These are phyloP conservation scores for Macrotyloma uniflorum DNA, from an alignment of 306 rosid genomes.

Conservation along the genomic window DNA sequence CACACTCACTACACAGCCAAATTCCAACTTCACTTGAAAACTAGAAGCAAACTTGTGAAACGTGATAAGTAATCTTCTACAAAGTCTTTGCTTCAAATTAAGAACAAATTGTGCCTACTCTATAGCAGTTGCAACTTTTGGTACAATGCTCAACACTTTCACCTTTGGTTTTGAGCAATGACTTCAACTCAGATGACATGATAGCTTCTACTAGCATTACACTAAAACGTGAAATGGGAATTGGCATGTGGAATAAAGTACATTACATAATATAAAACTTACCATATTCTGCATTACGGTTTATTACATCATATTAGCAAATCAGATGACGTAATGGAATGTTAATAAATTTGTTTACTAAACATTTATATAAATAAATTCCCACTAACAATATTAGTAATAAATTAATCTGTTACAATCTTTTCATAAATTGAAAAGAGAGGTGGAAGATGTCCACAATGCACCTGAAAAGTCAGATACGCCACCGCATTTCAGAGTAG, in stretches of 20 bases:
- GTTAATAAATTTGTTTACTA: background rate
- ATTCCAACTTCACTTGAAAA: background rate
- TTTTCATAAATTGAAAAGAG: background rate
- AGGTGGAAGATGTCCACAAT: background rate
- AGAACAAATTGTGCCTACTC: slow-evolving; percentile 32
- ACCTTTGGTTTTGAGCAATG: slow-evolving; percentile 57
- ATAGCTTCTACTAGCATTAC: background rate
- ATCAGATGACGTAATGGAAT: background rate
- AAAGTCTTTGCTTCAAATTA: background rate
- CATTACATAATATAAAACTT: background rate
- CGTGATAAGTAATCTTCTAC: background rate
- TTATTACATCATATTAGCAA: background rate
- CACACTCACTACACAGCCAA: background rate
- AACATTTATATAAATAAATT: background rate
- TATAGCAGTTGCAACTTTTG: slow-evolving; percentile 47
- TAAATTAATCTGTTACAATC: background rate
- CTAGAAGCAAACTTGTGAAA: background rate
- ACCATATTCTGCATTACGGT: background rate
- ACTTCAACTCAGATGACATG: slow-evolving; percentile 52
- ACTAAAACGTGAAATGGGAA: background rate
- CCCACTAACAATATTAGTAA: too few relatives aligned
- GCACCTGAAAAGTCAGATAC: slow-evolving; percentile 20
- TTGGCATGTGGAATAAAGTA: background rate
- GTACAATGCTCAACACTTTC: slow-evolving; percentile 53
- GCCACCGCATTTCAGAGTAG: background rate